A percentile compares a stretch with the other conserved stretches of the same genome.
phyloP scores from a whole-genome alignment of 176 grass and related monocot genomes.

The Dendrocalamus sinicus region DNA sequence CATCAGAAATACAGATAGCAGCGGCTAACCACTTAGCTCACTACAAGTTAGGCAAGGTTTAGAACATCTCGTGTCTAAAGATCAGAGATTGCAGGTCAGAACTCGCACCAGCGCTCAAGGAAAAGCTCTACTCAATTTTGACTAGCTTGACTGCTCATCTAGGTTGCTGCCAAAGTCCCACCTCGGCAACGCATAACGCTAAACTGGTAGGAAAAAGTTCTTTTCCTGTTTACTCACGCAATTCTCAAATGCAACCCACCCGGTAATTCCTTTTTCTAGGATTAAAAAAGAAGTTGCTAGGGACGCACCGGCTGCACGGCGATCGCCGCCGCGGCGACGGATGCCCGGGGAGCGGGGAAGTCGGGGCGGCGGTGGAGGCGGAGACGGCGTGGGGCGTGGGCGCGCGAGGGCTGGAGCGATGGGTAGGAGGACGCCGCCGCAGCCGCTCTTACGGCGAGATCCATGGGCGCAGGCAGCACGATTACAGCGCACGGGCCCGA shows the following conservation, averaged over 20 bases:
- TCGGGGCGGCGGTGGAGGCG: neutral
- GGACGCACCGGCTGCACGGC: conserved; percentile 56
- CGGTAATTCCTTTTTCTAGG: neutral
- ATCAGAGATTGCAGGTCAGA: neutral
- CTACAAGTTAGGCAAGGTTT: neutral
- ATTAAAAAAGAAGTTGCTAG: neutral
- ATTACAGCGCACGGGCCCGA: neutral
- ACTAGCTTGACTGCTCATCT: neutral
- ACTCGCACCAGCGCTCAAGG: neutral
- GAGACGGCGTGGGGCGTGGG: neutral
- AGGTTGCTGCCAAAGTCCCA: neutral
- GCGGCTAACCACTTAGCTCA: neutral
- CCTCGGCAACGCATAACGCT: neutral
- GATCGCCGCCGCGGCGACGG: conserved; percentile 28
- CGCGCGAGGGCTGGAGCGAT: conserved; percentile 7
- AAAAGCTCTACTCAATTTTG: neutral
- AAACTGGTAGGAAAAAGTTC: neutral
- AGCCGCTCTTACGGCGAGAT: conserved; percentile 24
- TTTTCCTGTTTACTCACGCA: neutral
- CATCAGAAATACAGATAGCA: neutral
- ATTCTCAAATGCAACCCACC: too few relatives aligned
- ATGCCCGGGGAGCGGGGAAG: conserved; percentile 29
- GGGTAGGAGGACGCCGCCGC: conserved; percentile 10
- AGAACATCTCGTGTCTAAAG: neutral
- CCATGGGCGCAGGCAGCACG: conserved; percentile 36